Evolutionary conservation across 768 basidiomycete genomes (phyloP), one percentile per base, ranked within the genome.

Genomic region (Boletus subcaerulescens): DNA sequence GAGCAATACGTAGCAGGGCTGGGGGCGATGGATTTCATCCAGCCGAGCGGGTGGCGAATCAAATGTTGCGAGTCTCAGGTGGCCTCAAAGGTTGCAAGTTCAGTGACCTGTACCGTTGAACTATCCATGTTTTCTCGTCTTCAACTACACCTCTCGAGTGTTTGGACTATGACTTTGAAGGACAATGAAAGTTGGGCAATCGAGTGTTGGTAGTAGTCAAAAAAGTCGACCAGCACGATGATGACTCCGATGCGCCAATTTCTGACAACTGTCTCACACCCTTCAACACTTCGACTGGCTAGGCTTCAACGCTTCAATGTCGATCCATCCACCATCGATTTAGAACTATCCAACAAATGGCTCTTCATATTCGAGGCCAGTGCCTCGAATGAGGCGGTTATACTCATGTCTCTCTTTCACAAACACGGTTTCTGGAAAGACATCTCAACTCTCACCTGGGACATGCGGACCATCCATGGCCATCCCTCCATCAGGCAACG

Each of bases 401-500:
- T 49, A 0, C 4, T 60, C 20, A 3, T 58, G 1, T 18, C 32
- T 22, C 56, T 62, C 24, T 71, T 71, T 33, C 64, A 63, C 35
- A 52, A 60, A 31, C 44, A 48, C n/a, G 65, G 65, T 1, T 70
- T 75, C 53, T 84, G 82, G 83, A 72, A 79, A 20, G 84, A 84
- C 60, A 70, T 77, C 29, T 62, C 80, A 13, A 67, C 78, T 1
- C 65, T 83, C 41, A 84, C 84, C 1, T 82, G 78, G 76, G 74
- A 80, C 60, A 75, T 85, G 57, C 76, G 80, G 7, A 79, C 80
- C 2, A 75, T 83, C 58, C 65, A 68, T 3, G 77, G 76, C 2
- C 59, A 60, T 14, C 48, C 64, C 9, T 59, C 70, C 20, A 75
- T 83, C 61, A 66, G 48, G 14, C 51, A 57, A 13, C 1, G 74